Percentiles rank a stretch among this genome's conserved stretches.
Conservation (phyloP, 129 eudicot species). For the Pittosporum tobira region DNA sequence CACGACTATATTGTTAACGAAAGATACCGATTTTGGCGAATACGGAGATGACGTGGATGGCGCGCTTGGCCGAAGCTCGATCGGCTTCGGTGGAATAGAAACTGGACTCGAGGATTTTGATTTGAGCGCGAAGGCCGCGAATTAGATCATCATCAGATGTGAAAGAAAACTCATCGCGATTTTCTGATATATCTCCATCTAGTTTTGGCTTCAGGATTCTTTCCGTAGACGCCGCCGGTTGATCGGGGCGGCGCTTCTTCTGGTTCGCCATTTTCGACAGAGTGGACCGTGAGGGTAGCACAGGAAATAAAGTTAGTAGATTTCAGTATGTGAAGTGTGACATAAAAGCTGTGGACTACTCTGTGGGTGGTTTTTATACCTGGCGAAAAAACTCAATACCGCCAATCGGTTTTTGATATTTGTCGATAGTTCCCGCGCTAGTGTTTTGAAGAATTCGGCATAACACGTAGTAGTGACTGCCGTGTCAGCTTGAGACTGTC, state of each 20-base stretch:
- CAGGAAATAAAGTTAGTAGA: not conserved
- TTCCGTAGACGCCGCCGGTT: not conserved
- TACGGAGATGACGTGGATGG: conserved; percentile 49
- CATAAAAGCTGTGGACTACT: not conserved
- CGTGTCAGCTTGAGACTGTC: too few species aligned
- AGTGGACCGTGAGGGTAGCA: not conserved
- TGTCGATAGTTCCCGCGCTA: too few species aligned
- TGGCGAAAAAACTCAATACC: too few species aligned
- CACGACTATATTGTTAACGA: not conserved
- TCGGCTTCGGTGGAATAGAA: conserved; percentile 42
- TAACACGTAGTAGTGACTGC: too few species aligned
- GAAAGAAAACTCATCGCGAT: conserved; percentile 9
- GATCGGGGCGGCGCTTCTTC: conserved; percentile 6
- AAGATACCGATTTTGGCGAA: conserved; percentile 72
- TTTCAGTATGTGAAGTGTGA: not conserved
- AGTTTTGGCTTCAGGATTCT: conserved; percentile 7
- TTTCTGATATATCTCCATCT: not conserved
- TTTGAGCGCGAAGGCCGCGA: conserved; percentile 41
- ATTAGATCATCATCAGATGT: conserved; percentile 21
- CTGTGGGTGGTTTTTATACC: too few species aligned
- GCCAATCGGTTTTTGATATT: too few species aligned
- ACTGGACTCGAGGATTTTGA: conserved; percentile 32
- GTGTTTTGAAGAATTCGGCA: too few species aligned
- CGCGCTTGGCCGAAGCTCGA: conserved; percentile 66
- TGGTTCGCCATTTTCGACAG: conserved; percentile 10